Percentiles rank a stretch among this genome's conserved stretches.
Conservation (phyloP, 2,329 filamentous ascomycete genomes). For the Microsporum ferrugineum region DNA sequence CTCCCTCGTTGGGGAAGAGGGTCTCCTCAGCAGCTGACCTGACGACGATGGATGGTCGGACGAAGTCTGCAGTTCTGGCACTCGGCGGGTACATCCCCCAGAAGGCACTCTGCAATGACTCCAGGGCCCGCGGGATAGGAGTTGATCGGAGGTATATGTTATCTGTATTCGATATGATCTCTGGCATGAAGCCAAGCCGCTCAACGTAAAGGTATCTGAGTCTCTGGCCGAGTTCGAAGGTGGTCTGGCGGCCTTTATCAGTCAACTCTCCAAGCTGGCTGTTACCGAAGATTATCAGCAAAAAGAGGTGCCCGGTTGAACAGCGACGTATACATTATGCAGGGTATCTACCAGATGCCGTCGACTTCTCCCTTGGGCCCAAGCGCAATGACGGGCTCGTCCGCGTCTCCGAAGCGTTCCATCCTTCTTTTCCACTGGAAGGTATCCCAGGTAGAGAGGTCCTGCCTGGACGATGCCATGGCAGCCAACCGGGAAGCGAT, state of each 20-base stretch:
- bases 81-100: constrained; percentile 59
- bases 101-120: constrained; percentile 66
- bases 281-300: background rate
- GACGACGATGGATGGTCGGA: constrained; percentile 54
- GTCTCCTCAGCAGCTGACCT: constrained; percentile 61
- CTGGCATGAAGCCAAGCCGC: constrained; percentile 60
- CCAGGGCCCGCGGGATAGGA: constrained; percentile 61
- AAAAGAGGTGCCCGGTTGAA: background rate
- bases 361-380: constrained; percentile 63
- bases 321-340: background rate
- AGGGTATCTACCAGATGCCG: constrained; percentile 54
- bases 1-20: constrained; percentile 64
- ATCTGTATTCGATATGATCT: constrained; percentile 43
- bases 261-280: constrained; percentile 56
- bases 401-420: constrained; percentile 65
- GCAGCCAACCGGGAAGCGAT: constrained; percentile 60
- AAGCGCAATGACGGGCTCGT: constrained; percentile 57
- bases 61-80: constrained; percentile 42
- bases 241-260: constrained; percentile 61
- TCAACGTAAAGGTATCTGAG: constrained; percentile 63
- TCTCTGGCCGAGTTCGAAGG: constrained; percentile 55
- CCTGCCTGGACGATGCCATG: constrained; percentile 45
- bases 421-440: constrained; percentile 59
- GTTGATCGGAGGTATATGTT: constrained; percentile 64
- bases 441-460: constrained; percentile 44